These are phyloP conservation scores for Eucalyptus cloeziana DNA, from an alignment of 345 rosid genomes.

Conservation along the genomic window DNA sequence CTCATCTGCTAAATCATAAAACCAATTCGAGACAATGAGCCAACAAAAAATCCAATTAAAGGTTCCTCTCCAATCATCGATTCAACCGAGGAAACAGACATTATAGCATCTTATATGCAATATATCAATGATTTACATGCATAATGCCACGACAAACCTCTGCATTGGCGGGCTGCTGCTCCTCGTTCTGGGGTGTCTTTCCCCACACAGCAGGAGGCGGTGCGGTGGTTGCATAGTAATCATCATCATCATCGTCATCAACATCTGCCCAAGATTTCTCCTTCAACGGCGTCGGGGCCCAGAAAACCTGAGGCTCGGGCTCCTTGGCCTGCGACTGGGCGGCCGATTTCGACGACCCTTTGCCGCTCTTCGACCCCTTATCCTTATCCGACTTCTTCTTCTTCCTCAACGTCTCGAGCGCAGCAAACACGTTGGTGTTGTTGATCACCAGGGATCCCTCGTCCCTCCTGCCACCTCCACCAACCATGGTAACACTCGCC, in stretches of 20 bases:
- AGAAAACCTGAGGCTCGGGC: constrained; percentile 10
- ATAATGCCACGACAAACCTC: not conserved
- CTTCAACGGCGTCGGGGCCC: constrained; percentile 25
- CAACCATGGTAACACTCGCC: not conserved
- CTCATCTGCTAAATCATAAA: not conserved
- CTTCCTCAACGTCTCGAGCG: constrained; percentile 21
- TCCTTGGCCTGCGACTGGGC: not conserved
- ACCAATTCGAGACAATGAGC: not conserved
- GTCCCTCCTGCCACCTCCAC: constrained; percentile 15
- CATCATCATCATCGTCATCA: constrained; percentile 29
- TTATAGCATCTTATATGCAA: not conserved
- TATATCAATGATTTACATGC: not conserved
- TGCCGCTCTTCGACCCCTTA: constrained; percentile 1
- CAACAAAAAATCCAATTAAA: not conserved
- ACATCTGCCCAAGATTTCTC: constrained; percentile 33
- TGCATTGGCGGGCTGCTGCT: not conserved
- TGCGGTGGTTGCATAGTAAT: constrained; percentile 18
- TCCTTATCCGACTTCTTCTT: constrained; percentile 24
- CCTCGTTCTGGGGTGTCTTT: not conserved
- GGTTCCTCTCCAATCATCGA: not conserved
- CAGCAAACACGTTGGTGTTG: constrained; percentile 25
- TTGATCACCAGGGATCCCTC: constrained; percentile 22
- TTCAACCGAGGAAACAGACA: not conserved
- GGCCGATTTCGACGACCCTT: constrained; percentile 1
- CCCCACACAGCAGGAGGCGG: constrained; percentile 16